Evolutionary conservation across 805 yeast species (phyloP).

Genomic region (Cyberlindnera euphorbiae): DNA sequence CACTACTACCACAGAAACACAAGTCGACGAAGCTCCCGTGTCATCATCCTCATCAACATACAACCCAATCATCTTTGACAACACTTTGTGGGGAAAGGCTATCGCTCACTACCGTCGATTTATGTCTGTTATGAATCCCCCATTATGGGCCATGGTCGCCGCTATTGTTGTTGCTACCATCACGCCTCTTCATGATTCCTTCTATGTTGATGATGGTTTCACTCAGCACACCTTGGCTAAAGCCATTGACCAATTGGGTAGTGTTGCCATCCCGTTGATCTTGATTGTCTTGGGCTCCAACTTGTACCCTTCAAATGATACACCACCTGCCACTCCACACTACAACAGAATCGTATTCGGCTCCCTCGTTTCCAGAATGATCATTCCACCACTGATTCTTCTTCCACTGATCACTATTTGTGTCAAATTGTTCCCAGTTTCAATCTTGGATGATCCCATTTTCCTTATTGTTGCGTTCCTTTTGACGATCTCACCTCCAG

Average conservation of each 20-base stretch:
- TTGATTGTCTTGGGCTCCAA: constrained; percentile 77
- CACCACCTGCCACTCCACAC: constrained; percentile 60
- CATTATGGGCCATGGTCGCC: constrained; percentile 69
- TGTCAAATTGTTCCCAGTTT: constrained; percentile 58
- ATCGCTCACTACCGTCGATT: constrained; percentile 19
- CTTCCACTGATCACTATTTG: constrained; percentile 61
- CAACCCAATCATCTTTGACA: not conserved
- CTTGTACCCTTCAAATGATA: constrained; percentile 61
- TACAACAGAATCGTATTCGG: constrained; percentile 62
- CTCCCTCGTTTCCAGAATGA: constrained; percentile 72
- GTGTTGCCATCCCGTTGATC: constrained; percentile 73
- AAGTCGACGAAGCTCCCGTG: no score
- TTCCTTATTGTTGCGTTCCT: constrained; percentile 72
- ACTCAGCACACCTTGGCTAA: constrained; percentile 60
- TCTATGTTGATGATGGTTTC: constrained; percentile 58
- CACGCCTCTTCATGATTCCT: constrained; percentile 49
- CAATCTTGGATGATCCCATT: constrained; percentile 77
- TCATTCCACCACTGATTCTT: constrained; percentile 62
- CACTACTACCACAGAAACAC: not conserved
- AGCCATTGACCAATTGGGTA: constrained; percentile 61
- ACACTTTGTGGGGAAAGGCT: not conserved
- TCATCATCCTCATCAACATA: not conserved
- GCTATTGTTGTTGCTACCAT: constrained; percentile 67
- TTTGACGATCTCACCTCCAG: constrained; percentile 77
- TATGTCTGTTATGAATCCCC: constrained; percentile 66